Percentiles rank a stretch among this genome's conserved stretches.
These are phyloP conservation scores for Craspedostauros australis DNA, from an alignment of 108 stramenopile genomes.

Conservation along the genomic window DNA sequence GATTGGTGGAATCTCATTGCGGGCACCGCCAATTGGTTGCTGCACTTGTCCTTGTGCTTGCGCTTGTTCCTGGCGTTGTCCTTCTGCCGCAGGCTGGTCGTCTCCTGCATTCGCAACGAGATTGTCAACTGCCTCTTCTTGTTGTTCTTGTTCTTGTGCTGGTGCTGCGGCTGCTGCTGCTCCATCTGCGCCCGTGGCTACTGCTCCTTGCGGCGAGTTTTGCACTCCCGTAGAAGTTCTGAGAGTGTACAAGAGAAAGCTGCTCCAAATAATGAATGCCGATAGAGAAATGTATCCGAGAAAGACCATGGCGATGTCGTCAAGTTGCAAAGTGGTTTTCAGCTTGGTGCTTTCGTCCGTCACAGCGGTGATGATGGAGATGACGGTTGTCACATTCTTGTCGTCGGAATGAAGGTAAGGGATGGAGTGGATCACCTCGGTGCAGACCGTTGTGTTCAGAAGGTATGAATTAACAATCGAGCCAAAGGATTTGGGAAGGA, in stretches of 20 bases:
- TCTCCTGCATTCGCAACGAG: not conserved
- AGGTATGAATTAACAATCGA: constrained; percentile 17
- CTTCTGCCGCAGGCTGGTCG: not conserved
- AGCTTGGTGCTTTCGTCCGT: constrained; percentile 22
- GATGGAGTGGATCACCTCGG: constrained; percentile 9
- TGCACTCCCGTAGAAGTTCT: too few species aligned
- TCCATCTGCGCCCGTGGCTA: too few species aligned
- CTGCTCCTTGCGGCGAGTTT: too few species aligned
- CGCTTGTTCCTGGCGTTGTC: too few species aligned
- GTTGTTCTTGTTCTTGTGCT: too few species aligned
- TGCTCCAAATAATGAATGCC: constrained; percentile 20
- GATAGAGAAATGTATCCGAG: constrained; percentile 49
- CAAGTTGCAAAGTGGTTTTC: constrained; percentile 46
- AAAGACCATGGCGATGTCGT: constrained; percentile 44
- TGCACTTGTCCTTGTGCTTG: too few species aligned
- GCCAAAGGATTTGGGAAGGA: constrained; percentile 76
- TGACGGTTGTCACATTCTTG: constrained; percentile 19
- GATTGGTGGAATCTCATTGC: not conserved
- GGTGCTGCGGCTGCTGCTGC: too few species aligned
- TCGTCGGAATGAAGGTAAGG: constrained; percentile 26
- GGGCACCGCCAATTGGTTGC: not conserved
- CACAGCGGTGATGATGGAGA: constrained; percentile 4
- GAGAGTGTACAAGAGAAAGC: too few species aligned
- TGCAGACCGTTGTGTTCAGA: constrained; percentile 24
- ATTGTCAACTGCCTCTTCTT: too few species aligned